Base-by-base conservation (phyloP, 768 basidiomycete genomes). In the Lactarius evosmus region DNA sequence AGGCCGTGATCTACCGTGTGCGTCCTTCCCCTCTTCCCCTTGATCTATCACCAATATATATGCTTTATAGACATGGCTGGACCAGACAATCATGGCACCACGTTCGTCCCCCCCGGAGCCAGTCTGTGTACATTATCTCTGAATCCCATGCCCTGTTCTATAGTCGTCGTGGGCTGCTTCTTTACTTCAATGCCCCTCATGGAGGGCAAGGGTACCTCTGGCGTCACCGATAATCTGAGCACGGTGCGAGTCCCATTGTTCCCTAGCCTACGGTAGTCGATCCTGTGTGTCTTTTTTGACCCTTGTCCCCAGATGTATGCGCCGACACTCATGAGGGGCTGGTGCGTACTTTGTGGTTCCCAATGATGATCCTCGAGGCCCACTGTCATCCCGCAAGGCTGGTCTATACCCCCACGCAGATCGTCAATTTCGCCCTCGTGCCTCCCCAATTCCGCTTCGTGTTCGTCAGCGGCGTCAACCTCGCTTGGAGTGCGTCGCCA, bases 81-180 rank as follows among this genome's bases (percentile, higher is more conserved):
- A 95, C 73, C 94, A 96, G 75, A 82, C 83, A 6, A 69, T 91
- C 14, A 77, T 92, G 53, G 88, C 91, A 1, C 93, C 94, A 11
- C 78, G 87, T 83, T 67, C 65, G 77, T 69, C 49, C 17, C 34
- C 52, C 41, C 25, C 16, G 58, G 30, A 36, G 29, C 32, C 53
- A 8, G 11, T 38, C n/a, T 19, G 1, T 19, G 32, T 61, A 17
- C 54, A 30, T 38, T 32, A 30, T 46, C 34, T 63, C 27, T 16
- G 52, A 56, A 61, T 41, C 46, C 27, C n/a, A 46, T 12, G 12
- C 11, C 33, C 11, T 14, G 1, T 19, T 56, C 14, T 27, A 7
- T 61, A 79, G 81, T 74, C 51, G 77, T 76, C 33, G 75, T 86
- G 49, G 80, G 75, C 36, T 77, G 80, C 60, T 87, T 86, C 75